Base-by-base conservation (phyloP, 805 yeast genomes). In the Candida berthetii region DNA sequence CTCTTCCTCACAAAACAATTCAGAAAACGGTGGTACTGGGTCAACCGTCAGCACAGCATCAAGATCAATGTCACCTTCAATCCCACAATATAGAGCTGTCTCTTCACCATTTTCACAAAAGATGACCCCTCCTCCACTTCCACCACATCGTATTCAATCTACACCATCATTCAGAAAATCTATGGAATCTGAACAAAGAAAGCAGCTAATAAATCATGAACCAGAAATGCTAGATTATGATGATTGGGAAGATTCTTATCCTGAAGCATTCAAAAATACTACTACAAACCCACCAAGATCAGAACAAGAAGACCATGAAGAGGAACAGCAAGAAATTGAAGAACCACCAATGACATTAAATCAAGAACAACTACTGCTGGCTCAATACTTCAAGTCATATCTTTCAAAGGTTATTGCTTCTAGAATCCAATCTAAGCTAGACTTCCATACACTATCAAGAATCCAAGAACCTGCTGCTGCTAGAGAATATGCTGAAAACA, bases 111-210 rank as follows among this genome's bases (percentile, higher is more conserved):
- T 27, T 9, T 24, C 11, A 19, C 33, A 36, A 22, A n/a, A 25
- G 37, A 22, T 22, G 24, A 31, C 22, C 1, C 47, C 56, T 19
- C 45, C 60, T 14, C 40, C 46, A 3, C 45, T 45, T 28, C 60
- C 60, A 31, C 55, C 50, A 31, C 60, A 56, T 41, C 39, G 60
- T 7, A 42, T 53, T 20, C 41, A 48, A 6, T 49, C 57, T 0
- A 43, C 41, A 13, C 36, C 36, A 15, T 40, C 55, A 7, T 45
- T 52, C 37, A 43, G 40, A 34, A 43, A 41, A 38, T n/a, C 35
- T 9, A 16, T 29, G 6, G 38, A 40, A 29, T 6, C 28, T 13
- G 38, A 39, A 34, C 19, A 32, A 25, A 13, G 11, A 18, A 25
- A 34, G 3, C n/a, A 14, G 20, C 16, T n/a, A 19, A 34, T 34